Percentiles rank a stretch among this genome's conserved stretches.
Evolutionary conservation across 192 early-diverging fungal genomes (phyloP).

Genomic region (Coemansia erecta): DNA sequence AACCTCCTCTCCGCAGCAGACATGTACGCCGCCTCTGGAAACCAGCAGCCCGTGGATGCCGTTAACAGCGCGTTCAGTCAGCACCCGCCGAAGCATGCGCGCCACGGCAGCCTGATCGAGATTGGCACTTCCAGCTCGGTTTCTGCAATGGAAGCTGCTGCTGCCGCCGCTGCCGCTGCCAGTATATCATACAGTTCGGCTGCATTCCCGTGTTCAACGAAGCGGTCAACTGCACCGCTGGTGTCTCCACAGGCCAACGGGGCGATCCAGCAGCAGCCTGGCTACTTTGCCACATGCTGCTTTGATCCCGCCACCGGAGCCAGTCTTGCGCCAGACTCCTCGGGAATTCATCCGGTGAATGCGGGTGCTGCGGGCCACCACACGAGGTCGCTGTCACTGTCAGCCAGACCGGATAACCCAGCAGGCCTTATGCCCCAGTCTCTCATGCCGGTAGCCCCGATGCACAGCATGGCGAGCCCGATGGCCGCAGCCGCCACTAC

Average conservation of each 20-base stretch:
- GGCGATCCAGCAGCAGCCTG: constrained; percentile 5
- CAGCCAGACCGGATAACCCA: not conserved
- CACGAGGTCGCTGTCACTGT: constrained; percentile 2
- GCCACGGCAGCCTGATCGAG: constrained; percentile 29
- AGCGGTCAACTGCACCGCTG: constrained; percentile 10
- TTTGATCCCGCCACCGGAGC: constrained; percentile 14
- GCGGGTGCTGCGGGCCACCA: not conserved
- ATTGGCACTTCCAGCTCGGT: not conserved
- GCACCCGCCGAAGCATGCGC: constrained; percentile 29
- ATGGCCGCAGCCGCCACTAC: not conserved
- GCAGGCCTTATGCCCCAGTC: not conserved
- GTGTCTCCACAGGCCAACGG: not conserved
- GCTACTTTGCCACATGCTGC: constrained; percentile 20
- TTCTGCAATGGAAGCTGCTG: constrained; percentile 17
- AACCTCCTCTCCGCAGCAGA: constrained; percentile 41
- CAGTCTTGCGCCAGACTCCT: constrained; percentile 10
- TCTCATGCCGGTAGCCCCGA: not conserved
- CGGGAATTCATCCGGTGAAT: constrained; percentile 9
- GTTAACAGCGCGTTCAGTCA: constrained; percentile 11
- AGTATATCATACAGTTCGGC: constrained; percentile 22
- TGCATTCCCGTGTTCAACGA: constrained; percentile 15
- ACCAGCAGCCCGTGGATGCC: not conserved
- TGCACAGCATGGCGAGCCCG: constrained; percentile 13
- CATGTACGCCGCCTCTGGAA: constrained; percentile 19
- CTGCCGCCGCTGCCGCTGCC: constrained; percentile 25